Evolutionary conservation across 192 early-diverging fungal genomes (phyloP), one percentile per base, ranked within the genome.

Genomic region (Diversispora eburnea): DNA sequence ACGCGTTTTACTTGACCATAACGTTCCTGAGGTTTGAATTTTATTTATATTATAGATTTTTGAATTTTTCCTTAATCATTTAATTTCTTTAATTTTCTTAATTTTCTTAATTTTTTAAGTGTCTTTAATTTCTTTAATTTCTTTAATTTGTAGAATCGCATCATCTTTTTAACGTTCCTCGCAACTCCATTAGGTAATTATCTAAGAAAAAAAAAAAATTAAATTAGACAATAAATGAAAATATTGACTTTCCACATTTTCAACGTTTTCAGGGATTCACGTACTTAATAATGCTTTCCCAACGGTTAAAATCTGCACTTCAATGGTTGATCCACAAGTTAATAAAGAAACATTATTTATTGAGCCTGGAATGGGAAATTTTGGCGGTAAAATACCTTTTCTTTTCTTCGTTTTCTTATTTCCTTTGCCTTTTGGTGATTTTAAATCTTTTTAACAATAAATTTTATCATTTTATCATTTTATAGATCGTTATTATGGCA

Each of bases 1-100:
- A 51, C 88, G 94, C 48, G 93, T 97, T 45, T 83, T 97, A 66
- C 77, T 94, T 7, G 96, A 98, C 81, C 94, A 98, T 72, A 88
- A 91, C 71, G 91, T 96, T 4, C 88, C 87, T 0, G 92, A 95
- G 77, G 80, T 81, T 60, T 46, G 54, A 43, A 13, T 59, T 46
- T 25, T 49, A 20, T 54, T 65, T 70, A 15, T 20, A 47, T 33
- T 33, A 33, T 33, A 33, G 25, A 33, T 33, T 33, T 33, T 33
- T 33, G 25, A 33, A 33, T 33, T 33, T 33, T 33, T 33, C 25
- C 2, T 2, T 33, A 33, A 33, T 33, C 2, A 33, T 33, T 33
- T 33, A 33, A 33, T 33, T 33, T 33, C 25, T 33, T 33, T 33
- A 33, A 33, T 33, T 33, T 33, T 2, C 25, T 33, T 33, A 33